Evolutionary conservation across 805 yeast species (phyloP), one percentile per base, ranked within the genome.

Genomic region (Priceomyces carsonii): DNA sequence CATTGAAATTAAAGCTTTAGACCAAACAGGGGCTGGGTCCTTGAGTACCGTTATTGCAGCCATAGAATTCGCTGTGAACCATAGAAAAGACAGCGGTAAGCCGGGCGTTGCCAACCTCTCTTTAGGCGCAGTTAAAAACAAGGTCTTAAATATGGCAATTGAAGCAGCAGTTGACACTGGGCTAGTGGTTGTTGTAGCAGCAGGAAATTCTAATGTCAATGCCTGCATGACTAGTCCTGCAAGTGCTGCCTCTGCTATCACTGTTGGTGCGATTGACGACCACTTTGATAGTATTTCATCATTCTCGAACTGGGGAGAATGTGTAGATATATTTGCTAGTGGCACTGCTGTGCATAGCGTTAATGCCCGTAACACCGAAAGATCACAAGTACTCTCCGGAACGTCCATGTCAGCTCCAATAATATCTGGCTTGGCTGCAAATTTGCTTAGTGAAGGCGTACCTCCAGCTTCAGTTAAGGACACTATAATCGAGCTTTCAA

Each of bases 291-390:
- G 68, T 3, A 67, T 89, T 22, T 95, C 97, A 0, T 52, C 73
- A 8, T 90, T 91, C 50, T 77, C 93, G n/a, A 90, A 91, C 53
- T 86, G 90, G 89, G 97, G 98, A 0, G 66, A 70, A n/a, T 91
- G 97, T 58, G 95, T 90, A 6, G 88, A 87, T 51, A 69, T 87
- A 1, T 83, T 85, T 60, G 88, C 96, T 0, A 77, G 91, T 31
- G 98, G 98, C 0, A 81, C 80, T 0, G 63, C 66, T 10, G 82
- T 88, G 3, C 63, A 68, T 18, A 82, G 90, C 36, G 66, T 82
- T 9, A 67, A 76, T 8, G 64, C 63, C 25, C 45, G 51, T 20
- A 46, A 55, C 15, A 28, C 18, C 22, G 9, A 28, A 6, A 42
- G 44, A 3, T 63, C 74, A 6, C 56, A 56, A 22, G 29, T 48